phyloP scores from a whole-genome alignment of 345 rosid species.

The Populus deltoides region DNA sequence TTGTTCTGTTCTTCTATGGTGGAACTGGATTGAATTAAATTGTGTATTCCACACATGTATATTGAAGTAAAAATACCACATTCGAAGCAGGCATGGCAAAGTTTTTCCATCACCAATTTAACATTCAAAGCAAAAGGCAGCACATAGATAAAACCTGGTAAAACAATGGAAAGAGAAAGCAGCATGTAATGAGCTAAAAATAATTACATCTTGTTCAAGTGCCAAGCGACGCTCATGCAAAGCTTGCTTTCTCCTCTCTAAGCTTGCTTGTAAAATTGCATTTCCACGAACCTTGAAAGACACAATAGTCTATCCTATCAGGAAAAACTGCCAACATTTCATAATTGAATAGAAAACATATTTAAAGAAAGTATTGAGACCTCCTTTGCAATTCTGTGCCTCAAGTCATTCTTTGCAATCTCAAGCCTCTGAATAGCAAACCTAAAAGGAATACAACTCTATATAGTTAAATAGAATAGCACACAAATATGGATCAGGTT shows the following conservation, averaged over 20 bases:
- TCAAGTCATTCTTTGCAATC: slow-evolving; percentile 88
- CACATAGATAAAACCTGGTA: slow-evolving; percentile 10
- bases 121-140: not conserved
- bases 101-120: not conserved
- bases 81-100: not conserved
- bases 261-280: slow-evolving; percentile 93
- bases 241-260: slow-evolving; percentile 99
- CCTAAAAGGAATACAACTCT: slow-evolving; percentile 37
- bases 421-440: slow-evolving; percentile 97
- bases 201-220: slow-evolving; percentile 92
- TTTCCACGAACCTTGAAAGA: slow-evolving; percentile 83
- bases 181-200: slow-evolving; percentile 23
- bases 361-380: slow-evolving; percentile 38
- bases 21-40: not conserved
- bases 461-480: not conserved
- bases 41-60: not conserved
- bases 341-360: not conserved
- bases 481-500: slow-evolving; percentile 1
- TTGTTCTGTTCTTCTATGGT: not conserved
- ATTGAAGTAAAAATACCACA: not conserved
- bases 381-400: slow-evolving; percentile 95
- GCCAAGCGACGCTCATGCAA: slow-evolving; percentile 96
- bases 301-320: slow-evolving; percentile 19
- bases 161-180: slow-evolving; percentile 3
- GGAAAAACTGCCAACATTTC: slow-evolving; percentile 18